Evolutionary conservation across 1,284 basidiomycete genomes (phyloP).

Genomic region (Neonothopanus nambi): DNA sequence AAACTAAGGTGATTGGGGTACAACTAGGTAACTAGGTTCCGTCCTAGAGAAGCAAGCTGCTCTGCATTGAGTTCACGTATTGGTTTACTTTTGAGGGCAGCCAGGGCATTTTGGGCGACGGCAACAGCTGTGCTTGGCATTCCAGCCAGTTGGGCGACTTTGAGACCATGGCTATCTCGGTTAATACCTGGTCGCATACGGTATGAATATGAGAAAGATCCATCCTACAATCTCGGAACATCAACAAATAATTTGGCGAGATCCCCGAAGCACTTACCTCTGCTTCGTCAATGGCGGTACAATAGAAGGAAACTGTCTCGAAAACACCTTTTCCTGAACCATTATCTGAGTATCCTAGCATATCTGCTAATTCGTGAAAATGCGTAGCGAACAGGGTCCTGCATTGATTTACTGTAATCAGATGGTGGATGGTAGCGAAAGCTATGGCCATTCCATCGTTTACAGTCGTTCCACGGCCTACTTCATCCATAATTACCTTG

Average conservation of each 20-base stretch:
- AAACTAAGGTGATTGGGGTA: not conserved
- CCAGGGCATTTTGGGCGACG: constrained; percentile 56
- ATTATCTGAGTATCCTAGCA: constrained; percentile 62
- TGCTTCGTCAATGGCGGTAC: constrained; percentile 82
- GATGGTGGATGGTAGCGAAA: constrained; percentile 86
- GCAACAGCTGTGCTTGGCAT: constrained; percentile 69
- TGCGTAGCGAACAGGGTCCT: constrained; percentile 95
- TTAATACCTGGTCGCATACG: constrained; percentile 83
- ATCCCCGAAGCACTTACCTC: constrained; percentile 45
- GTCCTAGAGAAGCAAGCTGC: constrained; percentile 31
- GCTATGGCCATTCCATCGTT: constrained; percentile 92
- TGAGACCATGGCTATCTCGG: constrained; percentile 88
- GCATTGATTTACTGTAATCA: constrained; percentile 74
- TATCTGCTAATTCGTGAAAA: constrained; percentile 90
- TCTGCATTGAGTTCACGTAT: constrained; percentile 13
- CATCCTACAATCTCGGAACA: constrained; percentile 46
- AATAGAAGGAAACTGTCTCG: constrained; percentile 77
- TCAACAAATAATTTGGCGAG: not conserved
- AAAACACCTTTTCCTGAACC: constrained; percentile 48
- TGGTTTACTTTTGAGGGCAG: constrained; percentile 25
- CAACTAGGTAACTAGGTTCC: not conserved
- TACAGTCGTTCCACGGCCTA: constrained; percentile 93
- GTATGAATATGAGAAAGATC: constrained; percentile 84
- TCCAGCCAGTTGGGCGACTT: constrained; percentile 87
- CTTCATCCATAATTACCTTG: constrained; percentile 96